Evolutionary conservation across 768 basidiomycete genomes (phyloP).

Genomic region (Scleroderma citrinum): DNA sequence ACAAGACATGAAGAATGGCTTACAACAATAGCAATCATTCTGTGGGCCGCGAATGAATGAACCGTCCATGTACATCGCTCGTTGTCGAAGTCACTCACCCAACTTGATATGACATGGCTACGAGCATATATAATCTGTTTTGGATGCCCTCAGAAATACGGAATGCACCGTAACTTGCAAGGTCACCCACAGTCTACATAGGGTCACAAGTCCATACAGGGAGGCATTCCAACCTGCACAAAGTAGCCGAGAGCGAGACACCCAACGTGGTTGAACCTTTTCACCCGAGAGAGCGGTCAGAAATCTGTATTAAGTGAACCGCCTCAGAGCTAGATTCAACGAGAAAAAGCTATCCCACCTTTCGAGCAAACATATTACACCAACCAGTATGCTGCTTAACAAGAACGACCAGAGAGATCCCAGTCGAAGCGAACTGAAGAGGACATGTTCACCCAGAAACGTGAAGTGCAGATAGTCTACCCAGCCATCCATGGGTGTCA

Average conservation of each 20-base stretch:
- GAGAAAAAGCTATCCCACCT: slow-evolving; percentile 35
- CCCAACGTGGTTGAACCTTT: slow-evolving; percentile 40
- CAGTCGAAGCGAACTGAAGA: slow-evolving; percentile 38
- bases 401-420: slow-evolving; percentile 46
- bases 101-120: slow-evolving; percentile 66
- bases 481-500: slow-evolving; percentile 44
- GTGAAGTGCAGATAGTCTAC: slow-evolving; percentile 39
- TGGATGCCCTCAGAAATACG: slow-evolving; percentile 1
- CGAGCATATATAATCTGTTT: slow-evolving; percentile 62
- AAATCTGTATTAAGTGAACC: slow-evolving; percentile 30
- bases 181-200: slow-evolving; percentile 52
- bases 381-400: slow-evolving; percentile 39
- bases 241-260: slow-evolving; percentile 37
- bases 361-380: slow-evolving; percentile 47
- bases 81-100: slow-evolving; percentile 40
- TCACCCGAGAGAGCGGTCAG: slow-evolving; percentile 45
- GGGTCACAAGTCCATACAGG: slow-evolving; percentile 52
- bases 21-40: slow-evolving; percentile 23
- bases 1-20: neutral
- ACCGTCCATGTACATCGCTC: no score
- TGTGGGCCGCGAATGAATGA: slow-evolving; percentile 1
- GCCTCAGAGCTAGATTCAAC: slow-evolving; percentile 3
- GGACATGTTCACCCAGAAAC: slow-evolving; percentile 41
- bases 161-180: neutral
- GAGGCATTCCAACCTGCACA: slow-evolving; percentile 48